Percentiles rank a stretch among this genome's conserved stretches.
Evolutionary conservation across 73 alveolate genomes (phyloP).

Genomic region (Durusdinium trenchii): DNA sequence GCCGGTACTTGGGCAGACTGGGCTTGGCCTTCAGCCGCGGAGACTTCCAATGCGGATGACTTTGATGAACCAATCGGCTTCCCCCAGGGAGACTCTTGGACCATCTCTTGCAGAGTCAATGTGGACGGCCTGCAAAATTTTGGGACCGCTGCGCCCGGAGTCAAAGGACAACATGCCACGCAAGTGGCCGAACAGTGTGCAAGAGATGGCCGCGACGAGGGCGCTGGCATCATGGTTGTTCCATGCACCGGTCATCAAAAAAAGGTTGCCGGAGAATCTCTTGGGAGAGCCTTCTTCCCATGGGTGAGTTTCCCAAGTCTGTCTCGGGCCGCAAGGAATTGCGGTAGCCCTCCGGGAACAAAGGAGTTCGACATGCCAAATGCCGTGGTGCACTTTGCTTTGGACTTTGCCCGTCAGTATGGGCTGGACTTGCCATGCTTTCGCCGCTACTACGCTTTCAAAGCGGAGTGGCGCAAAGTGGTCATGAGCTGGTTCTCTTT

Average conservation of each 20-base stretch:
- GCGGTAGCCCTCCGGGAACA: not conserved
- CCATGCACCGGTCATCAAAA: not conserved
- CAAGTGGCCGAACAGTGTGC: not conserved
- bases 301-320: not conserved
- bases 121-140: not conserved
- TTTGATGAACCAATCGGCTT: not conserved
- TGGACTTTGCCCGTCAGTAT: too few species aligned
- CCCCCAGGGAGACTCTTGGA: not conserved
- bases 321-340: not conserved
- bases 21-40: constrained; percentile 5
- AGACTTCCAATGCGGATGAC: not conserved
- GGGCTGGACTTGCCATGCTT: not conserved
- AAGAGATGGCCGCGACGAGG: not conserved
- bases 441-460: not conserved
- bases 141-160: not conserved
- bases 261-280: not conserved
- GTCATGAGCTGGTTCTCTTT: not conserved
- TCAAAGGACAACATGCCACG: not conserved
- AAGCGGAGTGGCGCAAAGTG: not conserved
- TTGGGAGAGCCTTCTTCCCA: not conserved
- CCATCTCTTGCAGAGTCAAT: not conserved
- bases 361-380: not conserved
- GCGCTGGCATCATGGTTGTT: not conserved
- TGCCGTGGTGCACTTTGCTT: not conserved
- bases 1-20: not conserved